Percentiles rank a stretch among this genome's conserved stretches.
phyloP scores from a whole-genome alignment of 2,329 filamentous ascomycete species.

The Colletotrichum sansevieriae region DNA sequence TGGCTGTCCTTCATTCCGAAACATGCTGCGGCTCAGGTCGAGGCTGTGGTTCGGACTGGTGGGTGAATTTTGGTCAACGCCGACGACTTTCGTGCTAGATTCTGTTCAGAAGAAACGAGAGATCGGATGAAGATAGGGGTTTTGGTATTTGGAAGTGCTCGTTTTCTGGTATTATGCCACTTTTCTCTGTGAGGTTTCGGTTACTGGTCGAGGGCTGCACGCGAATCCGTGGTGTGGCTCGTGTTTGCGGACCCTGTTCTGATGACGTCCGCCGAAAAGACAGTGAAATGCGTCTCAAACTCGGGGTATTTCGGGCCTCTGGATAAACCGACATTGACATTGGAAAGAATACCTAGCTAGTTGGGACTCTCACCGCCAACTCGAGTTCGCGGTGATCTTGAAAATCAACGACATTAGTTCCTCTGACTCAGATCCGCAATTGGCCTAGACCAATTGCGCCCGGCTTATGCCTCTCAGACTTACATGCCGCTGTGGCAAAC shows the following conservation, averaged over 20 bases:
- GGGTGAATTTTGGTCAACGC: background rate
- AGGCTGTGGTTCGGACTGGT: constrained; percentile 8
- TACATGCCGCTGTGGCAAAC: background rate
- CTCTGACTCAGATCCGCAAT: constrained; percentile 5
- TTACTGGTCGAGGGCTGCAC: background rate
- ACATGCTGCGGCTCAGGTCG: constrained; percentile 25
- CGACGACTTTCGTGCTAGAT: background rate
- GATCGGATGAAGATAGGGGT: constrained; percentile 19
- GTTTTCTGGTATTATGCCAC: too few relatives aligned
- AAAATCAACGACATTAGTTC: too few relatives aligned
- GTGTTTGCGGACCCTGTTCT: too few relatives aligned
- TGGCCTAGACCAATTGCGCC: background rate
- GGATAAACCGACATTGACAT: background rate
- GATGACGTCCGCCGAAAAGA: too few relatives aligned
- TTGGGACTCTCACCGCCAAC: background rate
- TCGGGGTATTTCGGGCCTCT: too few relatives aligned
- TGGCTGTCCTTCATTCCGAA: constrained; percentile 5
- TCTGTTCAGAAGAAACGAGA: background rate
- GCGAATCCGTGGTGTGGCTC: background rate
- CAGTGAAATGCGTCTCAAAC: too few relatives aligned
- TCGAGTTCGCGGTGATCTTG: background rate
- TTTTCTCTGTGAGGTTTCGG: too few relatives aligned
- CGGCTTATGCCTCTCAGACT: background rate
- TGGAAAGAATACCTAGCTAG: background rate
- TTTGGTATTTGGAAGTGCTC: too few relatives aligned